Conservation (phyloP, 2,329 filamentous ascomycete genomes). For the Clarireedia hainanense region DNA sequence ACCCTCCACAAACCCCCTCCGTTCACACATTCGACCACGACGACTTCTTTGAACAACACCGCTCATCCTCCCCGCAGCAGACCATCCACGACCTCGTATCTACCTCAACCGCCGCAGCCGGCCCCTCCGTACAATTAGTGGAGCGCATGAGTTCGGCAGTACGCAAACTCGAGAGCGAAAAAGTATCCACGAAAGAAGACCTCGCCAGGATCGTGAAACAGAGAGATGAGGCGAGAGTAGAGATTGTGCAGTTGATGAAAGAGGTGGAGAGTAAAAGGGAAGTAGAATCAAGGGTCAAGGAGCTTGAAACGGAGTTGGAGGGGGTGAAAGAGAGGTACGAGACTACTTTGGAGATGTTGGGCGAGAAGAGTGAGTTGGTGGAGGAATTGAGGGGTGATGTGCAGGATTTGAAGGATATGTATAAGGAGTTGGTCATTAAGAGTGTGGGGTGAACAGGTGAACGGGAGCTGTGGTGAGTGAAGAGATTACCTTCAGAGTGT, state of each 20-base stretch:
- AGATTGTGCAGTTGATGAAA: conserved; percentile 85
- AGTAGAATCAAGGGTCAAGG: conserved; percentile 50
- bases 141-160: conserved; percentile 94
- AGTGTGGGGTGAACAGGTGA: not conserved
- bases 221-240: conserved; percentile 81
- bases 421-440: conserved; percentile 67
- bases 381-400: conserved; percentile 88
- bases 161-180: conserved; percentile 83
- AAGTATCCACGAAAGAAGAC: conserved; percentile 82
- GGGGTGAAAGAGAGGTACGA: conserved; percentile 73
- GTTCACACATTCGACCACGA: conserved; percentile 33
- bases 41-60: conserved; percentile 43
- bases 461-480: too few relatives aligned
- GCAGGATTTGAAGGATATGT: conserved; percentile 90
- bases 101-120: conserved; percentile 81
- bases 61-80: conserved; percentile 53
- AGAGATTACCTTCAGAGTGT: too few relatives aligned
- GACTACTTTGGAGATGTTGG: conserved; percentile 86
- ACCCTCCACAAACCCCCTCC: conserved; percentile 17
- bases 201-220: conserved; percentile 72
- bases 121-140: conserved; percentile 88
- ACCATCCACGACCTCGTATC: conserved; percentile 79
- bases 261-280: conserved; percentile 66
- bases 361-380: conserved; percentile 92
- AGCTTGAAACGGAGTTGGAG: conserved; percentile 60